Conservation (phyloP, 2,329 filamentous ascomycete species). For the Nigrospora osmanthi region DNA sequence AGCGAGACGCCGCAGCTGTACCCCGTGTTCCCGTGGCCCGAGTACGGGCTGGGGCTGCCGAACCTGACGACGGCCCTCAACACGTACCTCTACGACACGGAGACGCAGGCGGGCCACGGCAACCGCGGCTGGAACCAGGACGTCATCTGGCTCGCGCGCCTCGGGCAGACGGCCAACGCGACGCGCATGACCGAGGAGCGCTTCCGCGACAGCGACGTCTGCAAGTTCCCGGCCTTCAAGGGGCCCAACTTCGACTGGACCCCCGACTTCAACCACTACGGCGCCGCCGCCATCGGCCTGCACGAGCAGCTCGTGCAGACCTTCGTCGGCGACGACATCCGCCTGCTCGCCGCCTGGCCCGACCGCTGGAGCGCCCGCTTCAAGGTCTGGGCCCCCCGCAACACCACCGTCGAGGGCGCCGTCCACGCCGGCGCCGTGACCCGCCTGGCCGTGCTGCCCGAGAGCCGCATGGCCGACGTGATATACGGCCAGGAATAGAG, state of each 20-base stretch:
- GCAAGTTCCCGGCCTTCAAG: conserved; percentile 1
- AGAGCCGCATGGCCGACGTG: neutral
- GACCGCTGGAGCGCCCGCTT: neutral
- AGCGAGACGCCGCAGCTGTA: conserved; percentile 1
- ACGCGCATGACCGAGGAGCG: neutral
- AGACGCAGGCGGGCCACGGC: neutral
- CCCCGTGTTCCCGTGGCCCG: neutral
- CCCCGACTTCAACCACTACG: neutral
- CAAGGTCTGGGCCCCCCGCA: conserved; percentile 1
- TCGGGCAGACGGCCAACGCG: neutral
- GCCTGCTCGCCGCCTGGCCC: neutral
- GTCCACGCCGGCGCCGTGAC: neutral
- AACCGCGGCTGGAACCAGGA: conserved; percentile 3
- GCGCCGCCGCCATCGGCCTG: neutral
- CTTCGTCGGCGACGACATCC: neutral
- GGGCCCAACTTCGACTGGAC: conserved; percentile 1
- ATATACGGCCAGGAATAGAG: neutral
- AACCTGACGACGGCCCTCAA: neutral
- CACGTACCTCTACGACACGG: conserved; percentile 2
- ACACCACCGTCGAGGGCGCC: neutral
- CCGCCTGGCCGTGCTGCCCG: neutral
- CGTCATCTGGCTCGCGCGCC: conserved; percentile 1
- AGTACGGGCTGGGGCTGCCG: conserved; percentile 1
- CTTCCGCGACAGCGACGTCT: conserved; percentile 1
- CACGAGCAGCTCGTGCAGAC: conserved; percentile 1